Conservation (phyloP, 306 rosid genomes). For the Acacia crassicarpa region DNA sequence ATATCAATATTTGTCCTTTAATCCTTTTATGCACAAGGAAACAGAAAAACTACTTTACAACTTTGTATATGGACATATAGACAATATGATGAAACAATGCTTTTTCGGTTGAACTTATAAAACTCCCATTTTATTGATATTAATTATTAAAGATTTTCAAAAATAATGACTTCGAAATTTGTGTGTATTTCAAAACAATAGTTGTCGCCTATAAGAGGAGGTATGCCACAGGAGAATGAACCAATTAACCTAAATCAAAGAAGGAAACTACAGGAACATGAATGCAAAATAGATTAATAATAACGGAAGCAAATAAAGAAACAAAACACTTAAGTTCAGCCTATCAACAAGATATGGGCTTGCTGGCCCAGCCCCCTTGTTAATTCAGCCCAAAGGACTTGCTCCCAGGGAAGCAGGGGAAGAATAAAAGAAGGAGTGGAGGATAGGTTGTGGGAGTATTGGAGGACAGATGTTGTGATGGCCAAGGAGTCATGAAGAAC, state of each 20-base stretch:
- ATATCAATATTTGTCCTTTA: neutral
- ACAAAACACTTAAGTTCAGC: neutral
- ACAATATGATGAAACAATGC: slow-evolving; percentile 21
- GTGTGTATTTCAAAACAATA: neutral
- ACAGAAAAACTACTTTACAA: slow-evolving; percentile 1
- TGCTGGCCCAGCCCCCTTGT: neutral
- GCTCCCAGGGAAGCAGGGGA: neutral
- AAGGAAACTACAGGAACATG: neutral
- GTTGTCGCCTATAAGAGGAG: neutral
- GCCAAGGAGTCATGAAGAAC: neutral
- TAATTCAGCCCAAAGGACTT: neutral
- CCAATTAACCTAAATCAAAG: neutral
- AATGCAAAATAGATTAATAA: neutral
- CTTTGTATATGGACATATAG: slow-evolving; percentile 10
- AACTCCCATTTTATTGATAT: slow-evolving; percentile 16
- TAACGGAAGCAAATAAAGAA: neutral
- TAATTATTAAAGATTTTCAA: neutral
- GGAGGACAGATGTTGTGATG: neutral
- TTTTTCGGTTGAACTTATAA: slow-evolving; percentile 14
- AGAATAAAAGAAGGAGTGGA: neutral
- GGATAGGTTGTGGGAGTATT: neutral
- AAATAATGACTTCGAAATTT: neutral
- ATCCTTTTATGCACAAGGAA: slow-evolving; percentile 13
- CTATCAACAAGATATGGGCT: neutral
- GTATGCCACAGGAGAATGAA: neutral